Evolutionary conservation across 2,329 filamentous ascomycete species (phyloP), one percentile per base, ranked within the genome.

Genomic region (Sordariomycetes sp.): DNA sequence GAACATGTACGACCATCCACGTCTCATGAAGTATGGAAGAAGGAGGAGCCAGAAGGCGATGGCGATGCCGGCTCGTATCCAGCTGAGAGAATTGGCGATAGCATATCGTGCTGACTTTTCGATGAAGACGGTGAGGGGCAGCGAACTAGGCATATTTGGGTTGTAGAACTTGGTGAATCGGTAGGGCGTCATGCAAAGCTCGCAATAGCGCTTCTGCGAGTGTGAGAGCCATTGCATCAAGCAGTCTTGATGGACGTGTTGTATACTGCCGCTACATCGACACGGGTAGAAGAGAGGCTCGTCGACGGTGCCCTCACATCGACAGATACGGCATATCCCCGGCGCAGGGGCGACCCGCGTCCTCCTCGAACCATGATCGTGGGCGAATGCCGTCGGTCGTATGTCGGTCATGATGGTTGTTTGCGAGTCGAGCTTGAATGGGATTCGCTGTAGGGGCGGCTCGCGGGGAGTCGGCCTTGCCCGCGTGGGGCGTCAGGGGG

Each of bases 131-230:
- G 81, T 72, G 26, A 80, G 71, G 1, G 93, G 92, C 11, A 98
- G 71, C 10, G 75, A 77, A 42, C 76, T 74, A 2, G 92, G 93
- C 92, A 98, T 98, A 51, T 88, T 75, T 4, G 87, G 86, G 41
- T 88, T 80, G 64, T 98, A 98, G 25, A 98, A 75, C 61, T 98
- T 98, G 34, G 92, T 98, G 66, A 98, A 98, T 40, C 87, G 84
- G 54, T 96, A 98, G 0, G 88, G 81, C 3, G 92, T 98, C 66
- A 98, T 98, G 77, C 92, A 98, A 23, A 98, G 79, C 65, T 98
- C 92, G 69, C 93, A 98, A 66, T 98, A 85, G 59, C 96, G 96
- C 74, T 98, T 98, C 57, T 98, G 88, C 2, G 92, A 96, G 59
- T 98, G 93, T 32, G 87, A 90, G 16, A 98, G 70, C 92, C 92